Percentiles rank a stretch among this genome's conserved stretches.
These are phyloP conservation scores for Salix udensis DNA, from an alignment of 345 rosid species.

Conservation along the genomic window DNA sequence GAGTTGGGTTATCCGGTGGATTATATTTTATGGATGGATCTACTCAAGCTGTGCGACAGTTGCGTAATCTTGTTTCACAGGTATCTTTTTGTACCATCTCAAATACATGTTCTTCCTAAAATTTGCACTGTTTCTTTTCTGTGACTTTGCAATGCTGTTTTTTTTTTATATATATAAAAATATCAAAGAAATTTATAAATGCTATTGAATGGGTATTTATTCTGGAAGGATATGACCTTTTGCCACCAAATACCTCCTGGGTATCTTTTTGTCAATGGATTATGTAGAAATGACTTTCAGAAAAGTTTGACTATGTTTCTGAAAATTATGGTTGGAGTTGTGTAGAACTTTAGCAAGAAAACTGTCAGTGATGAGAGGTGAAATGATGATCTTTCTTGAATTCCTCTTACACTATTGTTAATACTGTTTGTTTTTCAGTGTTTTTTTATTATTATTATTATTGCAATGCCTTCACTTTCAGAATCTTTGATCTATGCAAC, in stretches of 20 bases:
- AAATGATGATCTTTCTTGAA: not conserved
- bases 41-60: conserved; percentile 91
- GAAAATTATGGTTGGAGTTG: not conserved
- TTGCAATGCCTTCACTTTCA: not conserved
- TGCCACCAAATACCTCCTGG: not conserved
- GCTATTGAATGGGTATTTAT: not conserved
- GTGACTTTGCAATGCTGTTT: not conserved
- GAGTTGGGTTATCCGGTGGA: conserved; percentile 93
- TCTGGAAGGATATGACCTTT: not conserved
- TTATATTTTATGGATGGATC: conserved; percentile 95
- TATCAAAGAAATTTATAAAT: not conserved
- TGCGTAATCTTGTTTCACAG: conserved; percentile 92
- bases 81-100: conserved; percentile 35
- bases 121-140: not conserved
- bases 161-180: no score
- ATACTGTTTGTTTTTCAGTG: no score
- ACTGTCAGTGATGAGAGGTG: not conserved
- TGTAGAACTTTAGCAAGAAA: not conserved
- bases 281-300: not conserved
- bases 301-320: not conserved
- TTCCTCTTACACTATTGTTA: no score
- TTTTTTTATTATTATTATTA: no score
- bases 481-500: conserved; percentile 5
- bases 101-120: not conserved
- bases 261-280: not conserved